Evolutionary conservation across 805 yeast genomes (phyloP).

Genomic region (Komagataella ulmi): DNA sequence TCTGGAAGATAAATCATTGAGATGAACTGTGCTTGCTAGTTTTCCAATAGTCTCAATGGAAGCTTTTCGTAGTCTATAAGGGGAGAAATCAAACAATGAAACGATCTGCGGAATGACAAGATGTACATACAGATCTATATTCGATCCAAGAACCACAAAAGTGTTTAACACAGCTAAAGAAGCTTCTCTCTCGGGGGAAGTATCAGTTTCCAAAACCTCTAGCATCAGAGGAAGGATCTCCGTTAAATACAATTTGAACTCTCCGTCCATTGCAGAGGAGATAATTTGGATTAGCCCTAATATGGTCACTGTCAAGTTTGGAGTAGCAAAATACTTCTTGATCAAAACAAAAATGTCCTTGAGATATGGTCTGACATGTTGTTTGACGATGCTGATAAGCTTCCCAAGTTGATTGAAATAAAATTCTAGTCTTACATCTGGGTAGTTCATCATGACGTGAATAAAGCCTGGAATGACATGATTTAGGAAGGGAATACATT

Average conservation of each 20-base stretch:
- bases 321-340: constrained; percentile 56
- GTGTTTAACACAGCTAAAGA: constrained; percentile 68
- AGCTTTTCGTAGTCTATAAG: constrained; percentile 47
- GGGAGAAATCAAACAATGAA: constrained; percentile 60
- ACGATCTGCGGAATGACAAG: constrained; percentile 80
- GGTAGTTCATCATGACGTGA: constrained; percentile 71
- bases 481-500: constrained; percentile 81
- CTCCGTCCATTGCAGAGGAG: constrained; percentile 80
- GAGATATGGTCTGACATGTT: constrained; percentile 78
- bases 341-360: constrained; percentile 63
- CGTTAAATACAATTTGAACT: constrained; percentile 76
- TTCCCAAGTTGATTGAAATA: constrained; percentile 82
- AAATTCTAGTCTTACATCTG: constrained; percentile 68
- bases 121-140: constrained; percentile 80
- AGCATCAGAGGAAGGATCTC: constrained; percentile 64
- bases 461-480: constrained; percentile 83
- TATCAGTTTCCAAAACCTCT: constrained; percentile 64
- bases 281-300: constrained; percentile 73
- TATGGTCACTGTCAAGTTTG: constrained; percentile 61
- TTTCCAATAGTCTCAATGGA: constrained; percentile 80
- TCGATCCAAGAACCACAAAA: constrained; percentile 75
- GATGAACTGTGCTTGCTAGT: constrained; percentile 53
- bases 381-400: constrained; percentile 69
- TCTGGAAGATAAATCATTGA: constrained; percentile 82
- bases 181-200: constrained; percentile 43